Base-by-base conservation (phyloP, 495 filamentous ascomycete species). In the Choiromyces venosus region DNA sequence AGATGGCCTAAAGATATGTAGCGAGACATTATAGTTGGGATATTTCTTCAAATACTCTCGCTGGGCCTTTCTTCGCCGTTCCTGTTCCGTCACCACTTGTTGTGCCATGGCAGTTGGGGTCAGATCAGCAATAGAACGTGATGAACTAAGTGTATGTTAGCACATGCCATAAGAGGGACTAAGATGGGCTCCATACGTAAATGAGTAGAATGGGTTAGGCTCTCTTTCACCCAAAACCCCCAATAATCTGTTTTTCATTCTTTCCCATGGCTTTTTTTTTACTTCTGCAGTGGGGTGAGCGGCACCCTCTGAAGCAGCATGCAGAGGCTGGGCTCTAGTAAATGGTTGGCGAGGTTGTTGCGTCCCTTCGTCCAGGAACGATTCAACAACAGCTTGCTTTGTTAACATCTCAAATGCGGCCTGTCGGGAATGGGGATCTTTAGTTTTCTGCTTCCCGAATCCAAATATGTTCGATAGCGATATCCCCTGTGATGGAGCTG, bases 191-290 rank as follows among this genome's bases (percentile, higher is more conserved):
- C 64, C 56, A 70, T 78, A 80, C 78, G 74, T 72, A 44, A 80
- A 76, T 8, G 93, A 91, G 81, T 97, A 97, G 82, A 99, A 99
- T 5, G 95, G 95, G 83, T 99, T 99, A 2, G 92, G 91, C 73
- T 98, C 96, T 37, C 78, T 78, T 21, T 79, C 72, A 29, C 61
- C 66, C 19, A 79, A 79, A 9, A 75, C 35, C 35, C 37, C 68
- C 14, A 66, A 18, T n/a, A 80, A 61, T 70, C 65, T 80, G n/a
- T 61, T 35, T 5, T 69, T 69, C 67, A 80, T 61, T 56, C 71
- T 78, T 64, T 76, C 52, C 46, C 71, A 81, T 36, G 56, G 72
- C 25, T 68, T 69, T 14, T 72, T 66, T 56, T 69, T 61, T 38
- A 70, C 72, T n/a, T 75, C 79, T 71, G 64, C 25, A 4, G 52